These are phyloP conservation scores for Artemisia annua DNA, from an alignment of 129 eudicot species.

Conservation along the genomic window DNA sequence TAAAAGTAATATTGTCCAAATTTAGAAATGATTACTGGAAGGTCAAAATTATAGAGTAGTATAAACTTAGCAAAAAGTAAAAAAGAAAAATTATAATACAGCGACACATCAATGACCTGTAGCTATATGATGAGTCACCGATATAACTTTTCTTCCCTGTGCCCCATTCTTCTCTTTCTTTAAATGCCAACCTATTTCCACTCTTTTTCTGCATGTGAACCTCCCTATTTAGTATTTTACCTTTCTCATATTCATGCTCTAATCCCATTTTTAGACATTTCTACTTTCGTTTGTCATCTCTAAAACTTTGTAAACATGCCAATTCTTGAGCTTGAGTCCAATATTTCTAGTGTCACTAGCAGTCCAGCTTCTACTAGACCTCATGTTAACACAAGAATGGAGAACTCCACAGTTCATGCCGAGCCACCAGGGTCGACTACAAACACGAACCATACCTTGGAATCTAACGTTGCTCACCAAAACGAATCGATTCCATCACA, in stretches of 20 bases:
- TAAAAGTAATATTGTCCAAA: background rate
- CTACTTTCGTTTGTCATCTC: constrained; percentile 1
- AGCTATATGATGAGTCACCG: constrained; percentile 33
- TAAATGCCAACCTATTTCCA: constrained; percentile 29
- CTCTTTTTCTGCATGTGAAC: constrained; percentile 36
- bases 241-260: constrained; percentile 16
- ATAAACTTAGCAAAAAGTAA: background rate
- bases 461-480: constrained; percentile 24
- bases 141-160: constrained; percentile 10
- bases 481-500: constrained; percentile 26
- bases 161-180: constrained; percentile 20
- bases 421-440: constrained; percentile 25
- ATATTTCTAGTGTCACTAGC: constrained; percentile 6
- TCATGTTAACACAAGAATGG: constrained; percentile 34
- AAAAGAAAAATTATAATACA: constrained; percentile 15
- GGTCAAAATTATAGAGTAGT: background rate
- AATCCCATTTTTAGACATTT: constrained; percentile 22
- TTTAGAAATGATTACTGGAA: background rate
- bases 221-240: too few relatives aligned
- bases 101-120: constrained; percentile 23
- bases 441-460: constrained; percentile 8
- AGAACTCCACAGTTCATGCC: constrained; percentile 37
- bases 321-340: constrained; percentile 35
- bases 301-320: constrained; percentile 25
- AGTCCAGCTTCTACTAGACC: constrained; percentile 22